phyloP scores from a whole-genome alignment of 2,329 filamentous ascomycete species.

The Phoma sp. region DNA sequence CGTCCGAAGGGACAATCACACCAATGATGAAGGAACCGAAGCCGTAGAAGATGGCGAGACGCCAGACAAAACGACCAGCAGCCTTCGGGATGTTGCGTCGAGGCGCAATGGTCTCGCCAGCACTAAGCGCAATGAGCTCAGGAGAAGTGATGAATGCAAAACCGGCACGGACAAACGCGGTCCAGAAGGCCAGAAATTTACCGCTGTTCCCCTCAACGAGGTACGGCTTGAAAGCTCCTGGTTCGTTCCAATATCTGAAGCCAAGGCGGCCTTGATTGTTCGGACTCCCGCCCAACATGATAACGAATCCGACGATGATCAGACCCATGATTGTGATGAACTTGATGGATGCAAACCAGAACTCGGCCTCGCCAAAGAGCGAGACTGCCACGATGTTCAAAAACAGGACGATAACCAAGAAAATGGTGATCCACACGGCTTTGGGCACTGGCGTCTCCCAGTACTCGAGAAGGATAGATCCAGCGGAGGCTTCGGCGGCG shows the following conservation, averaged over 20 bases:
- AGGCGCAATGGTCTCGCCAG: slow-evolving; percentile 44
- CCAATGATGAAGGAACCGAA: slow-evolving; percentile 63
- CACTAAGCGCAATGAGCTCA: slow-evolving; percentile 44
- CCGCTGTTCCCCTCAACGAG: slow-evolving; percentile 64
- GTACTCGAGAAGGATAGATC: slow-evolving; percentile 44
- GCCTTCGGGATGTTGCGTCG: slow-evolving; percentile 59
- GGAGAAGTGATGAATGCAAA: slow-evolving; percentile 50
- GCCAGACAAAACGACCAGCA: slow-evolving; percentile 59
- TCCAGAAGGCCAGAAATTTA: slow-evolving; percentile 66
- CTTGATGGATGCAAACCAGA: slow-evolving; percentile 60
- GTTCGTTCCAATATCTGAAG: slow-evolving; percentile 72
- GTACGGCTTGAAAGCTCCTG: slow-evolving; percentile 60
- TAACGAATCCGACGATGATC: slow-evolving; percentile 44
- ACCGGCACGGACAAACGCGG: slow-evolving; percentile 61
- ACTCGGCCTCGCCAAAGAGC: slow-evolving; percentile 57
- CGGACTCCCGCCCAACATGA: slow-evolving; percentile 45
- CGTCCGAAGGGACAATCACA: slow-evolving; percentile 64
- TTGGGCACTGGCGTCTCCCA: slow-evolving; percentile 42
- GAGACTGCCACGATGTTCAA: slow-evolving; percentile 46
- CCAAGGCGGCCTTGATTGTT: slow-evolving; percentile 53
- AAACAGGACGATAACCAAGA: slow-evolving; percentile 43
- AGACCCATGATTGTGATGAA: slow-evolving; percentile 48
- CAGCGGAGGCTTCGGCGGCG: slow-evolving; percentile 44
- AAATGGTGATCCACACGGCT: slow-evolving; percentile 47
- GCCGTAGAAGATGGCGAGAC: slow-evolving; percentile 63